These are phyloP conservation scores for Pythium rhizo-oryzae DNA, from an alignment of 352 stramenopile species.

Conservation along the genomic window DNA sequence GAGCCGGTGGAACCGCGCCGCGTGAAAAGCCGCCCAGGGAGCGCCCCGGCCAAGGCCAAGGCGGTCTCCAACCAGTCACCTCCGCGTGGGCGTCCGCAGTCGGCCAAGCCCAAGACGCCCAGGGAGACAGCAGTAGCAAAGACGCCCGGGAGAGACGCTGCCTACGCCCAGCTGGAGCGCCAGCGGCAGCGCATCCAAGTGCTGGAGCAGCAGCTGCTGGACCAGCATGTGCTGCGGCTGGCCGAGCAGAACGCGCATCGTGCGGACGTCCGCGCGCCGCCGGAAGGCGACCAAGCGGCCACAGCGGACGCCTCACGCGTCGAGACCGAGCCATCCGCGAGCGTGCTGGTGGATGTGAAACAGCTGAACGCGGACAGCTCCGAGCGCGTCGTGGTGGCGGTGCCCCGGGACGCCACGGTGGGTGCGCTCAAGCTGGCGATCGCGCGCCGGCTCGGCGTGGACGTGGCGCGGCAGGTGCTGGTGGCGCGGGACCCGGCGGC, in stretches of 20 bases:
- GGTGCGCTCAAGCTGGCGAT: conserved; percentile 21
- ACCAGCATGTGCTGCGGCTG: conserved; percentile 53
- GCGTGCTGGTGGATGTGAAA: conserved; percentile 22
- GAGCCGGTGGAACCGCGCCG: no score
- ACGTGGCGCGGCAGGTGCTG: conserved; percentile 13
- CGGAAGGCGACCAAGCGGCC: no score
- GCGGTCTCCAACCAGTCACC: conserved; percentile 1
- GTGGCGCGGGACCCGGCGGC: conserved; percentile 4
- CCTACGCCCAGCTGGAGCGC: conserved; percentile 30
- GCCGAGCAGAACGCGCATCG: conserved; percentile 4
- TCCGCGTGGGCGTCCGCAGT: conserved; percentile 11
- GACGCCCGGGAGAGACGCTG: not conserved
- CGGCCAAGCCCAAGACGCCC: conserved; percentile 7
- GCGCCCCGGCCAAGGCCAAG: no score
- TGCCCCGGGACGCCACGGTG: conserved; percentile 5
- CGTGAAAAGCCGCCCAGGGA: not conserved
- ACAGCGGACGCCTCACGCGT: no score
- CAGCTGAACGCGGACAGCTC: conserved; percentile 8
- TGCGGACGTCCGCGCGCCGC: not conserved
- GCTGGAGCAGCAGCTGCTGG: conserved; percentile 67
- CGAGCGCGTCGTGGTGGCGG: conserved; percentile 16
- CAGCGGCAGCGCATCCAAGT: conserved; percentile 63
- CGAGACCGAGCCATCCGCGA: not conserved
- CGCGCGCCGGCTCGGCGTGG: conserved; percentile 6
- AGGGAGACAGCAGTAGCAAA: not conserved